phyloP scores from a whole-genome alignment of 495 filamentous ascomycete genomes.

The Talaromyces trachyspermus region DNA sequence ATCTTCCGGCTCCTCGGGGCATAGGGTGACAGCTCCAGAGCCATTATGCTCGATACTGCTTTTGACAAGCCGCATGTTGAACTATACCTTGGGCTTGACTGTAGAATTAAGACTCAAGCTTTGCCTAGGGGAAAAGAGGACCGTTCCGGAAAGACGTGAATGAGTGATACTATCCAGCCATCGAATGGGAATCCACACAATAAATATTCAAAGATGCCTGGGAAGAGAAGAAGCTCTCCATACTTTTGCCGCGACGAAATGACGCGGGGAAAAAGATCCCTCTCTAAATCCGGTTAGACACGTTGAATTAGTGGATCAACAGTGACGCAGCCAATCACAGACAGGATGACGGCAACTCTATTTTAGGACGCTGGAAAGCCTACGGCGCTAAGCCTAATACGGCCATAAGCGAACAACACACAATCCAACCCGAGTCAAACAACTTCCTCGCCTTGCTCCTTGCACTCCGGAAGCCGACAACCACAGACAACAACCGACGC shows the following conservation, averaged over 20 bases:
- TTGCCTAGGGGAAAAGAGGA: no score
- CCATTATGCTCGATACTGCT: conserved; percentile 68
- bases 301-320: not conserved
- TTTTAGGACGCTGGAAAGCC: conserved; percentile 1
- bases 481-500: conserved; percentile 7
- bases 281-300: conserved; percentile 4
- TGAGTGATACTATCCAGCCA: no score
- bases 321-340: not conserved
- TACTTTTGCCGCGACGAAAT: not conserved
- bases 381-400: conserved; percentile 4
- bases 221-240: no score
- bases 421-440: conserved; percentile 5
- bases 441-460: not conserved
- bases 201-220: no score
- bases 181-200: no score
- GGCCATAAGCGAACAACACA: conserved; percentile 8
- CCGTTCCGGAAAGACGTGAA: no score
- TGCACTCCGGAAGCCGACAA: conserved; percentile 8
- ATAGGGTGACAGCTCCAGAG: conserved; percentile 70
- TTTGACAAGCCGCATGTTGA: conserved; percentile 60
- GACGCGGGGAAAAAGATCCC: conserved; percentile 6
- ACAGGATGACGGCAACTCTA: not conserved
- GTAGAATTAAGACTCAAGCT: no score
- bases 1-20: conserved; percentile 90
- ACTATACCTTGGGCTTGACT: no score